A percentile compares a stretch with the other conserved stretches of the same genome.
Evolutionary conservation across 768 basidiomycete species (phyloP).

Genomic region (Melanogaster broomeanus): DNA sequence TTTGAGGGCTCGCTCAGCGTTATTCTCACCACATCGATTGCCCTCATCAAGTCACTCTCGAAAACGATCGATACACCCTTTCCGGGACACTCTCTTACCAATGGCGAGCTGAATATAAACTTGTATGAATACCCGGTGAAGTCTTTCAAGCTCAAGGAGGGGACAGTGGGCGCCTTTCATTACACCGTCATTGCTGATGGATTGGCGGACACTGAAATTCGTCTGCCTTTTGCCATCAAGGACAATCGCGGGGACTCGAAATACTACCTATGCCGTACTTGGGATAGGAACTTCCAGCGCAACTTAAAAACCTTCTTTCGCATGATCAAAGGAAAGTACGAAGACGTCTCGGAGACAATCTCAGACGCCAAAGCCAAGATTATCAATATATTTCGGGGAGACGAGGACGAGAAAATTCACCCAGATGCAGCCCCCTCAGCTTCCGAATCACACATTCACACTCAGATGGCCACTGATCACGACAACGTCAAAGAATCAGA

Average conservation of each 20-base stretch:
- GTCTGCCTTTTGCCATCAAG: neutral
- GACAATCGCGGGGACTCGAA: conserved; percentile 2
- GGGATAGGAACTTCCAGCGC: conserved; percentile 14
- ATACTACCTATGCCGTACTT: conserved; percentile 23
- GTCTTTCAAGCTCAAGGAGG: conserved; percentile 3
- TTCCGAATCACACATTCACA: too few relatives aligned
- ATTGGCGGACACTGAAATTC: conserved; percentile 6
- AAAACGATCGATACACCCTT: conserved; percentile 8
- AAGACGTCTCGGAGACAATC: conserved; percentile 1
- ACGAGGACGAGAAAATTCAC: neutral
- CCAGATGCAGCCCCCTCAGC: too few relatives aligned
- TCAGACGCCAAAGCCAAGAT: neutral
- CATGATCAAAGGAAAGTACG: conserved; percentile 12
- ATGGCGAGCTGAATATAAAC: conserved; percentile 23
- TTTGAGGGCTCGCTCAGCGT: neutral
- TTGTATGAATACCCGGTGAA: conserved; percentile 23
- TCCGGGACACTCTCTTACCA: conserved; percentile 21
- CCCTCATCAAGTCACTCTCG: conserved; percentile 2
- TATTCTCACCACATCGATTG: neutral
- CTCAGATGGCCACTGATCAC: too few relatives aligned
- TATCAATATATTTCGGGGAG: too few relatives aligned
- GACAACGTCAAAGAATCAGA: too few relatives aligned
- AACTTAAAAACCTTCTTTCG: conserved; percentile 18
- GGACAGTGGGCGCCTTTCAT: neutral
- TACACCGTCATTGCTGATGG: conserved; percentile 16